These are phyloP conservation scores for Acrocalymma vagum DNA, from an alignment of 2,329 filamentous ascomycete species.

Conservation along the genomic window DNA sequence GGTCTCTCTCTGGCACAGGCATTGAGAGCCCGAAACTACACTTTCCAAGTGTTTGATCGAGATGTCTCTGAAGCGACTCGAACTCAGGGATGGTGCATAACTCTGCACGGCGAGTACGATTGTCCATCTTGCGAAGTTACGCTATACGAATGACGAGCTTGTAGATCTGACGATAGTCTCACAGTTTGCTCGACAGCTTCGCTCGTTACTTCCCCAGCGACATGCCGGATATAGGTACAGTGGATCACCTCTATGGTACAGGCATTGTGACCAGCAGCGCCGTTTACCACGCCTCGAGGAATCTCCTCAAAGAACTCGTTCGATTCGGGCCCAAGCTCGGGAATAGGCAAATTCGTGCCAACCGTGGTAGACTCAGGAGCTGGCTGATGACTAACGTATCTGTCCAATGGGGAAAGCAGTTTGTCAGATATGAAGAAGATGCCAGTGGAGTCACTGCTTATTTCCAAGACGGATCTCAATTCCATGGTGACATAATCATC, in stretches of 20 bases:
- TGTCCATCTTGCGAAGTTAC: too few species aligned
- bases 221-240: slow-evolving; percentile 3
- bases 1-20: slow-evolving; percentile 6
- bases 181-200: too few species aligned
- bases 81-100: slow-evolving; percentile 4
- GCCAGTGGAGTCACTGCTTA: slow-evolving; percentile 5
- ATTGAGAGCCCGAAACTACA: slow-evolving; percentile 3
- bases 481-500: slow-evolving; percentile 6
- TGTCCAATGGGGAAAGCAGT: slow-evolving; percentile 4
- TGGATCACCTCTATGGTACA: too few species aligned
- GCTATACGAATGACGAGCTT: too few species aligned
- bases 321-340: background rate
- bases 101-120: too few species aligned
- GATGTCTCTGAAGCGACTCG: slow-evolving; percentile 1
- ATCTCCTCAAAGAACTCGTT: too few species aligned
- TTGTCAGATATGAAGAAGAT: slow-evolving; percentile 3
- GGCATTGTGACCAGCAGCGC: too few species aligned
- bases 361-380: slow-evolving; percentile 1
- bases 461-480: slow-evolving; percentile 8
- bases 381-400: slow-evolving; percentile 4
- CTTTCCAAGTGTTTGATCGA: slow-evolving; percentile 8
- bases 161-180: too few species aligned
- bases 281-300: too few species aligned
- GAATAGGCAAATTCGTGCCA: slow-evolving; percentile 2
- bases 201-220: background rate